Percentiles rank a stretch among this genome's conserved stretches.
Conservation (phyloP, 1,284 basidiomycete genomes). For the Cystobasidium sp. region DNA sequence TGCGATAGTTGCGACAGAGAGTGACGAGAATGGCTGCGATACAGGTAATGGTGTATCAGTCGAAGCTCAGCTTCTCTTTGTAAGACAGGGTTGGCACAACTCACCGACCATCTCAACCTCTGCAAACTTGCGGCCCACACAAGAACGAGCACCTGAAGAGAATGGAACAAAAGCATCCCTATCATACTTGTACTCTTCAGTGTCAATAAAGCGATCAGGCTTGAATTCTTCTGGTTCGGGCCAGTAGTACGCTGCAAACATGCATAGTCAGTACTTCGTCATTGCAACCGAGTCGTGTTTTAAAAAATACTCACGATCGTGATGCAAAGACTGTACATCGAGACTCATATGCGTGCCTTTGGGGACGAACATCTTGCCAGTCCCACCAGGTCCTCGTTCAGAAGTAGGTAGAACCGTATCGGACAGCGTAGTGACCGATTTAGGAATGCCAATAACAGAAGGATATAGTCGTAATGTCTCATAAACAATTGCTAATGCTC, state of each 20-base stretch:
- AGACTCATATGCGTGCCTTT: slow-evolving; percentile 56
- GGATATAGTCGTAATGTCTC: slow-evolving; percentile 68
- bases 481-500: slow-evolving; percentile 62
- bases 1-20: slow-evolving; percentile 28
- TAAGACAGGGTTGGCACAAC: neutral
- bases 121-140: slow-evolving; percentile 63
- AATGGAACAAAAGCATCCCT: slow-evolving; percentile 63
- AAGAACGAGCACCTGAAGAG: slow-evolving; percentile 63
- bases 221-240: slow-evolving; percentile 62
- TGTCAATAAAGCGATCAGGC: slow-evolving; percentile 63
- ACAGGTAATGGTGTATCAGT: neutral
- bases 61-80: neutral
- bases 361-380: slow-evolving; percentile 60
- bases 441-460: slow-evolving; percentile 62
- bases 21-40: slow-evolving; percentile 30
- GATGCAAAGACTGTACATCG: slow-evolving; percentile 52
- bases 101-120: slow-evolving; percentile 38
- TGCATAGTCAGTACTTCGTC: neutral
- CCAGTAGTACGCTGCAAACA: slow-evolving; percentile 62
- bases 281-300: neutral
- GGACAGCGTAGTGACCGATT: slow-evolving; percentile 57
- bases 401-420: slow-evolving; percentile 47
- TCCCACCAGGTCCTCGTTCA: slow-evolving; percentile 57
- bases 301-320: slow-evolving; percentile 51
- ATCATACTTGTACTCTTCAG: slow-evolving; percentile 59